Evolutionary conservation across 23 red algal genomes (phyloP).

Genomic region (Gracilariopsis chorda): DNA sequence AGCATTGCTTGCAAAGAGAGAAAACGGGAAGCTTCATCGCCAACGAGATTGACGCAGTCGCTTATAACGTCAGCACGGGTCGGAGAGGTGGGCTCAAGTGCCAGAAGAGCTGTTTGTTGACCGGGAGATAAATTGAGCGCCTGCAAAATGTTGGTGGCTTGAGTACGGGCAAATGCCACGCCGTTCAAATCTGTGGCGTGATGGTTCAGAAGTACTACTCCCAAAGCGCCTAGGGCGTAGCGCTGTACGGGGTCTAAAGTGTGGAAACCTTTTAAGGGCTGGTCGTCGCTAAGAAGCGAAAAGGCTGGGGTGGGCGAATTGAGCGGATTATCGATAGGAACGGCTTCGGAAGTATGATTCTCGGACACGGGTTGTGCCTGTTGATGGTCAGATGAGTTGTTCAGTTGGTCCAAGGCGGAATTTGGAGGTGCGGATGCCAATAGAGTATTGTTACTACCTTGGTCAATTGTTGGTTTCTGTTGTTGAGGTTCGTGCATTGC

Average conservation of each 20-base stretch:
- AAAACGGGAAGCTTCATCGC: conserved; percentile 65
- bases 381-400: no score
- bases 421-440: no score
- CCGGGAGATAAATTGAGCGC: conserved; percentile 18
- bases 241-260: conserved; percentile 67
- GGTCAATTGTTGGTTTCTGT: no score
- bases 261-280: conserved; percentile 66
- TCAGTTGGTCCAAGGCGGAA: no score
- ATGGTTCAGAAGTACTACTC: conserved; percentile 30
- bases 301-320: neutral
- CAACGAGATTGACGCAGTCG: conserved; percentile 69
- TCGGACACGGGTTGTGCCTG: no score
- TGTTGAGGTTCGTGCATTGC: neutral
- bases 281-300: neutral
- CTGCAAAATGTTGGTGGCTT: conserved; percentile 23
- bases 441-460: no score
- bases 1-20: conserved; percentile 78
- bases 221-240: conserved; percentile 67
- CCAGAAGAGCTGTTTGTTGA: conserved; percentile 54
- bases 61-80: neutral
- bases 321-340: no score
- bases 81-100: conserved; percentile 8
- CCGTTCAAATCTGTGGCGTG: conserved; percentile 40
- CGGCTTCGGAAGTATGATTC: no score
- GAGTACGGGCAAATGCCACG: conserved; percentile 56